phyloP scores from a whole-genome alignment of 768 basidiomycete genomes.

The Mycena vulgaris region DNA sequence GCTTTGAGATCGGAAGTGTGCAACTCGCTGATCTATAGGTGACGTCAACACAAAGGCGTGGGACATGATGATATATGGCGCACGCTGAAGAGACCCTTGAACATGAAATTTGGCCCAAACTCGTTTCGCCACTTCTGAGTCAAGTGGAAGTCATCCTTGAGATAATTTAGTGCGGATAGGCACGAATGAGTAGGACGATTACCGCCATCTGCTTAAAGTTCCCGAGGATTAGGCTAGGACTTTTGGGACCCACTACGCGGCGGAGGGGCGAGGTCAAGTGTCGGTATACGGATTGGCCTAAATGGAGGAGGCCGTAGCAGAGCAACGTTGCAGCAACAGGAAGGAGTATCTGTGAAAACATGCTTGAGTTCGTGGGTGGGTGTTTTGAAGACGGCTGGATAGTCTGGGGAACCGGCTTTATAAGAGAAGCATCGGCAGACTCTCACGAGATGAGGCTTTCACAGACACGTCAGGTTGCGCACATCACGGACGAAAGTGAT shows the following conservation, averaged over 20 bases:
- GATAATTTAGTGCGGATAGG: not conserved
- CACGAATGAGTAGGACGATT: not conserved
- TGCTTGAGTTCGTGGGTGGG: not conserved
- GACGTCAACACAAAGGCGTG: not conserved
- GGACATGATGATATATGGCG: not conserved
- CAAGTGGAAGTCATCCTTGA: slow-evolving; percentile 11
- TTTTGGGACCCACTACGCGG: not conserved
- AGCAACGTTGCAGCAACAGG: not conserved
- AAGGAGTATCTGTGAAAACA: not conserved
- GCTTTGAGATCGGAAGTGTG: slow-evolving; percentile 64
- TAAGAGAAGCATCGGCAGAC: too few relatives aligned
- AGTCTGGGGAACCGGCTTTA: too few relatives aligned
- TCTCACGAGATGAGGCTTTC: too few relatives aligned
- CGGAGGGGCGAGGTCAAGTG: not conserved
- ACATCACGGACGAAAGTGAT: too few relatives aligned
- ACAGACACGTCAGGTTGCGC: too few relatives aligned
- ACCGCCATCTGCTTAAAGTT: slow-evolving; percentile 5
- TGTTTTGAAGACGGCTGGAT: too few relatives aligned
- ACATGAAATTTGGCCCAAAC: slow-evolving; percentile 19
- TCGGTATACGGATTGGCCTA: not conserved
- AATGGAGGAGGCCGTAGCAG: not conserved
- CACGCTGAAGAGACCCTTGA: slow-evolving; percentile 28
- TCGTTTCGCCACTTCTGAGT: slow-evolving; percentile 19
- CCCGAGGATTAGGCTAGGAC: not conserved
- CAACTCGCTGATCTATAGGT: slow-evolving; percentile 49